These are phyloP conservation scores for Vararia minispora DNA, from an alignment of 768 basidiomycete species.

Conservation along the genomic window DNA sequence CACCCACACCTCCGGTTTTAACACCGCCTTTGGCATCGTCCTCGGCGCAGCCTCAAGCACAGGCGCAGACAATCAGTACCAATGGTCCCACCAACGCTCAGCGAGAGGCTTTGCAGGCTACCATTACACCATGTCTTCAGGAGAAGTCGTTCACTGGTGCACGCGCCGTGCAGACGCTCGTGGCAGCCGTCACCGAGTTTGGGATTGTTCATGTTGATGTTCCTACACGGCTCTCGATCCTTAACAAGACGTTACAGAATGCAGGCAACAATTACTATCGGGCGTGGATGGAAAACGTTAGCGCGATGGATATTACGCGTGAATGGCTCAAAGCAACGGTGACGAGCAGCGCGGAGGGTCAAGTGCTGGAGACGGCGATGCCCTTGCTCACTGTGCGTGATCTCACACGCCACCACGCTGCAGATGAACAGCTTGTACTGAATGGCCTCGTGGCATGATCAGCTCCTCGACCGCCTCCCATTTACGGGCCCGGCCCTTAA, in stretches of 20 bases:
- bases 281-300: conserved; percentile 70
- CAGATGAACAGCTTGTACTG: not conserved
- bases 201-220: conserved; percentile 56
- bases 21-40: conserved; percentile 8
- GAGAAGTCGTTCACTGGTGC: conserved; percentile 56
- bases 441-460: conserved; percentile 2
- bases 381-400: conserved; percentile 79
- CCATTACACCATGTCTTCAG: conserved; percentile 46
- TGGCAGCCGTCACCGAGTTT: conserved; percentile 44
- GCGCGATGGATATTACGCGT: conserved; percentile 66
- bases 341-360: conserved; percentile 39
- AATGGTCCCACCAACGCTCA: conserved; percentile 20
- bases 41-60: conserved; percentile 12
- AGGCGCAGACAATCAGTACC: conserved; percentile 17
- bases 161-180: conserved; percentile 53
- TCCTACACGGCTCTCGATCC: conserved; percentile 56
- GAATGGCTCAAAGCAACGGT: conserved; percentile 74
- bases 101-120: conserved; percentile 39
- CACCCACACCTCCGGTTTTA: conserved; percentile 24
- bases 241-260: conserved; percentile 72
- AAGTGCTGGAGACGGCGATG: conserved; percentile 69
- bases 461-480: conserved; percentile 82
- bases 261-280: conserved; percentile 83
- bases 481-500: conserved; percentile 58
- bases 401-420: conserved; percentile 4